Evolutionary conservation across 2,329 filamentous ascomycete species (phyloP), one percentile per base, ranked within the genome.

Genomic region (Neopestalotiopsis rosae): DNA sequence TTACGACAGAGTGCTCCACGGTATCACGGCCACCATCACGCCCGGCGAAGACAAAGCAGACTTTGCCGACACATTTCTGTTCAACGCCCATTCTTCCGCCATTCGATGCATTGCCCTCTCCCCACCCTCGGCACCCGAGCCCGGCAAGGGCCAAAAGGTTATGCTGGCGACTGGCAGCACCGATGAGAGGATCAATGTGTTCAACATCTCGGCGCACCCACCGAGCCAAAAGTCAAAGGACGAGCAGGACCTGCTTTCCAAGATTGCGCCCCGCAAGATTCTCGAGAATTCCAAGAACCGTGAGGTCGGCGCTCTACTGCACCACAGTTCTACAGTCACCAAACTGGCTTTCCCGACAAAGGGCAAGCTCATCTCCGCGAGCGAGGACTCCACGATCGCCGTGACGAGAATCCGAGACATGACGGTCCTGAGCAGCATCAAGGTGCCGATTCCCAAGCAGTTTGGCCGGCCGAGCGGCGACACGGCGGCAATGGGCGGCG

Each of bases 181-280:
- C 30, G 96, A 99, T 81, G 94, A 98, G 82, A 90, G 94, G 71
- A 93, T 99, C 83, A 98, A 99, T 78, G 87, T 99, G 67, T 99
- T 97, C 86, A 94, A 91, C 70, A 85, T 99, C 67, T 97, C 95
- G 13, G 90, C 87, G 32, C 89, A 90, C 74, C 89, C 89, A 67
- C 90, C 87, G 69, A 87, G 79, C 74, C 82, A 81, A 72, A 89
- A 83, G 78, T 83, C 86, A 71, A 85, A 86, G 71, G 87, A 89
- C 64, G 81, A 88, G 2, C 84, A 86, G 71, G 87, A 89, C 64
- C 81, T 88, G 2, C 84, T 95, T 64, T 91, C 92, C 32, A 87
- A 89, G 13, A 85, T 97, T 65, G 87, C 91, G 57, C 89, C 90
- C 70, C 91, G 91, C 69, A 90, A 92, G 71, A 92, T 96, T 71